phyloP scores from a whole-genome alignment of 345 rosid species.

The Microcos paniculata region DNA sequence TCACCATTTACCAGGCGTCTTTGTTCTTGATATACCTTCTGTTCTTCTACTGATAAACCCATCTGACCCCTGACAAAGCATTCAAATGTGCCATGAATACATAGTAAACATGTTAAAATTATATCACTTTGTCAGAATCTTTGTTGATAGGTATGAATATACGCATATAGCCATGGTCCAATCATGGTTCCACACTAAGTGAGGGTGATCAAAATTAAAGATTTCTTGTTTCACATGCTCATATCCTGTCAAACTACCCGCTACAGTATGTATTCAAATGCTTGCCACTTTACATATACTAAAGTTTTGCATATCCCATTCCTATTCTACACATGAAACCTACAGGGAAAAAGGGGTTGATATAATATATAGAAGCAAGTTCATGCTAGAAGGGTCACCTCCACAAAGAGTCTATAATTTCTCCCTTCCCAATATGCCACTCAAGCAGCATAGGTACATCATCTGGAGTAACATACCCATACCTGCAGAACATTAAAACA shows the following conservation, averaged over 20 bases:
- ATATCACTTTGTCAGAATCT: background rate
- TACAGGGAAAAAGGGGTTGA: background rate
- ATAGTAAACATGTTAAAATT: background rate
- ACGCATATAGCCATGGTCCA: background rate
- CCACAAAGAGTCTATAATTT: slow-evolving; percentile 78
- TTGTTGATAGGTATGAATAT: background rate
- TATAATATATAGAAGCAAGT: background rate
- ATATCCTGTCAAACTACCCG: background rate
- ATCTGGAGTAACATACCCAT: slow-evolving; percentile 84
- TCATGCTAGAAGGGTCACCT: slow-evolving; percentile 46
- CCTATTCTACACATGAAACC: slow-evolving; percentile 2
- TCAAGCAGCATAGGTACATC: slow-evolving; percentile 65
- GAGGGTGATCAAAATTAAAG: background rate
- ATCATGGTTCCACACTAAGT: background rate
- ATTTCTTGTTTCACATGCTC: background rate
- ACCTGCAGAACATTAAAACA: slow-evolving; percentile 40
- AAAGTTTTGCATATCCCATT: background rate
- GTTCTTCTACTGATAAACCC: slow-evolving; percentile 79
- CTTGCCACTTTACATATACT: background rate
- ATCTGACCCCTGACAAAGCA: slow-evolving; percentile 73
- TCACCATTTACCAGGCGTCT: slow-evolving; percentile 51
- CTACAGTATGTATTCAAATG: background rate
- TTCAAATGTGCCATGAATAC: background rate
- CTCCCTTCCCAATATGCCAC: slow-evolving; percentile 73
- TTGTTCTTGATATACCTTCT: slow-evolving; percentile 53